Percentiles rank a stretch among this genome's conserved stretches.
These are phyloP conservation scores for Turritis glabra DNA, from an alignment of 345 rosid species.

Conservation along the genomic window DNA sequence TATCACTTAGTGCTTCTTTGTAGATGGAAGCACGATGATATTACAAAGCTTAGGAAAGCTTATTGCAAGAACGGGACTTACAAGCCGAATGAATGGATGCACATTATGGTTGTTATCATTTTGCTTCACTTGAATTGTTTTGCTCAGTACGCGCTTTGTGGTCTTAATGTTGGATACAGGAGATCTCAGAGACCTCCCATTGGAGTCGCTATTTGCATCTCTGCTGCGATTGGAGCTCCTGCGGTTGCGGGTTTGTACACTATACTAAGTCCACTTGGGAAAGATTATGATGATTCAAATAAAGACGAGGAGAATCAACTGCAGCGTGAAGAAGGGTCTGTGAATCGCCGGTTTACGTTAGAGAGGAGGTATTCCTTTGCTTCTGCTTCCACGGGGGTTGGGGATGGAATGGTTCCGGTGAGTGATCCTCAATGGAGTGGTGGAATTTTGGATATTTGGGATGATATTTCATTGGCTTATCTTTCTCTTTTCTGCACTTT, in stretches of 20 bases:
- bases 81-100: conserved; percentile 90
- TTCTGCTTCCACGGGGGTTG: conserved; percentile 29
- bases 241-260: conserved; percentile 81
- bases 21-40: conserved; percentile 76
- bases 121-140: conserved; percentile 89
- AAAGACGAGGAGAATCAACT: conserved; percentile 71
- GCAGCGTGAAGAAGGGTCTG: conserved; percentile 38
- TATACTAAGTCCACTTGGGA: conserved; percentile 84
- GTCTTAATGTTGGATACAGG: conserved; percentile 75
- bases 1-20: conserved; percentile 78
- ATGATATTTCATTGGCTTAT: conserved; percentile 81
- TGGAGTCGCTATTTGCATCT: conserved; percentile 82
- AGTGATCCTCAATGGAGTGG: conserved; percentile 80
- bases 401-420: conserved; percentile 44
- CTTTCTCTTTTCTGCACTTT: conserved; percentile 79
- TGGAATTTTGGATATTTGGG: conserved; percentile 83
- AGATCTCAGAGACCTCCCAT: conserved; percentile 84
- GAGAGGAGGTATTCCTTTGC: conserved; percentile 81
- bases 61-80: conserved; percentile 89
- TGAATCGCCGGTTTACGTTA: conserved; percentile 37
- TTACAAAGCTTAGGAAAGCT: conserved; percentile 64
- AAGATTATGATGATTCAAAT: conserved; percentile 59
- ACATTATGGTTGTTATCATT: conserved; percentile 77
- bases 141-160: conserved; percentile 94
- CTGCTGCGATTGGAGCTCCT: conserved; percentile 86